Conservation (phyloP, 2,329 filamentous ascomycete genomes). For the Venturia carpophila region DNA sequence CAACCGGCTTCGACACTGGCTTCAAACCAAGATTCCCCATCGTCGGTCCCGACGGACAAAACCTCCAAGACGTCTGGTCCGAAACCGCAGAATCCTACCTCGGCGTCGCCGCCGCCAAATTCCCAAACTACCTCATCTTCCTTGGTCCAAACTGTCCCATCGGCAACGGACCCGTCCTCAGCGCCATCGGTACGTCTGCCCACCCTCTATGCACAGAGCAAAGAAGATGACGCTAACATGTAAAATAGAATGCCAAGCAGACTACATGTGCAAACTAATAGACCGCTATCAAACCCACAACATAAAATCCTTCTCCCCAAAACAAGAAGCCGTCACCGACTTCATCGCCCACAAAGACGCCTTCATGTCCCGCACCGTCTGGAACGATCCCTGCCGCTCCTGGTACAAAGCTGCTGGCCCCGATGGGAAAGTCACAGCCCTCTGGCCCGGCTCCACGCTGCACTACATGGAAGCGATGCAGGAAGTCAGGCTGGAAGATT, state of each 20-base stretch:
- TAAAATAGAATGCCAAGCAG: slow-evolving; percentile 33
- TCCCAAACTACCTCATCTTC: slow-evolving; percentile 41
- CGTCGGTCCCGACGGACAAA: slow-evolving; percentile 31
- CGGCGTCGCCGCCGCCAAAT: slow-evolving; percentile 38
- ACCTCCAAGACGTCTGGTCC: slow-evolving; percentile 40
- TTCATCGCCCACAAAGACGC: slow-evolving; percentile 42
- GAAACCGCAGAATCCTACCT: slow-evolving; percentile 37
- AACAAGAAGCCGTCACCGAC: slow-evolving; percentile 41
- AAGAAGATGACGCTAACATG: background rate
- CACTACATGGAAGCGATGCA: slow-evolving; percentile 44
- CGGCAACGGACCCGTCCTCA: slow-evolving; percentile 36
- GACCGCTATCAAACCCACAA: slow-evolving; percentile 44
- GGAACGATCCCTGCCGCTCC: slow-evolving; percentile 38
- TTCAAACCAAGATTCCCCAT: slow-evolving; percentile 42
- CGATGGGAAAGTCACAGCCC: slow-evolving; percentile 33
- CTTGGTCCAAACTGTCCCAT: slow-evolving; percentile 37
- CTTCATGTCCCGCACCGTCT: slow-evolving; percentile 42
- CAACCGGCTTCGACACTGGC: slow-evolving; percentile 32
- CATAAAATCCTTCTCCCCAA: slow-evolving; percentile 40
- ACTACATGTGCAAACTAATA: slow-evolving; percentile 45
- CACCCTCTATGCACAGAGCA: background rate
- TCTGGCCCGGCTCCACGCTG: slow-evolving; percentile 42
- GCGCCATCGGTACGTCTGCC: slow-evolving; percentile 31
- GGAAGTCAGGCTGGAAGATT: slow-evolving; percentile 42
- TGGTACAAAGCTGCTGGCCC: slow-evolving; percentile 35